These are phyloP conservation scores for Turnera subulata DNA, from an alignment of 345 rosid genomes.

Conservation along the genomic window DNA sequence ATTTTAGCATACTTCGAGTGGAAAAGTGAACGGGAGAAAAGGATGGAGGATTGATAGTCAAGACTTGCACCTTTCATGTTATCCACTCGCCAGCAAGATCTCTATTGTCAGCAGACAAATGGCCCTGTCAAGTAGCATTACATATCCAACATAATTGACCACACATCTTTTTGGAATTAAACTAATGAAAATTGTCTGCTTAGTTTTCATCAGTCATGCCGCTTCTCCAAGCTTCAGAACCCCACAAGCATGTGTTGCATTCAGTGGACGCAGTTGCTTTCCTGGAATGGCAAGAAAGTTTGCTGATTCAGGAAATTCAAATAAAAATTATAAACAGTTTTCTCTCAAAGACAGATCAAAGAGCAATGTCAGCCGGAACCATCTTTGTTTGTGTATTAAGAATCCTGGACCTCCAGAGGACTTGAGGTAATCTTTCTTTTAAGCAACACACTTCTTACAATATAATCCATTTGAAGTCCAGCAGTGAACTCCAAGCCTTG, in stretches of 20 bases:
- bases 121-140: no score
- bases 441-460: conserved; percentile 43
- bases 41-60: no score
- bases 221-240: no score
- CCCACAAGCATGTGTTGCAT: neutral
- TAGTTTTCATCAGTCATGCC: no score
- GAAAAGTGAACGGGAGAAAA: no score
- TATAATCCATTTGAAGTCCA: conserved; percentile 33
- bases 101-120: no score
- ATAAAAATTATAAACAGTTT: neutral
- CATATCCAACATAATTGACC: no score
- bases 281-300: conserved; percentile 34
- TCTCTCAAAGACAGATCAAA: conserved; percentile 1
- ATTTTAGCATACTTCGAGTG: no score
- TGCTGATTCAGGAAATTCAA: conserved; percentile 12
- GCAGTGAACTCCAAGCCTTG: conserved; percentile 48
- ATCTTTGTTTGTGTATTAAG: neutral
- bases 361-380: conserved; percentile 6
- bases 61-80: no score
- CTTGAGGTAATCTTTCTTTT: conserved; percentile 25
- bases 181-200: no score
- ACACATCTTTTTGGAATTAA: no score
- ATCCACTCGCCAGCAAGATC: no score
- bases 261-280: conserved; percentile 17
- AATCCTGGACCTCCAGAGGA: neutral